phyloP scores from a whole-genome alignment of 306 rosid genomes.

The Acacia crassicarpa region DNA sequence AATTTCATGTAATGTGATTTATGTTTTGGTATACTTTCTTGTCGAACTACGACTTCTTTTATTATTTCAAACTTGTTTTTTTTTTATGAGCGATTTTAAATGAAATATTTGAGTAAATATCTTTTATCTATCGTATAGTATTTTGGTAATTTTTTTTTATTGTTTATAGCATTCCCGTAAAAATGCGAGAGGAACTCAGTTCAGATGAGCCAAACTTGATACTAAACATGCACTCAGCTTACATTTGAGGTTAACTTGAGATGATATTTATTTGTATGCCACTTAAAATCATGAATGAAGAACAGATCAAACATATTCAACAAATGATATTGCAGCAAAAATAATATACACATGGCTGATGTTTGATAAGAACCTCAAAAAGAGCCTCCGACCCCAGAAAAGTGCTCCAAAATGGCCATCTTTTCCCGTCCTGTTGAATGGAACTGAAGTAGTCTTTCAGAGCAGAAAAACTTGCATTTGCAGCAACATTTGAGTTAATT shows the following conservation, averaged over 20 bases:
- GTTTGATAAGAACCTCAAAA: background rate
- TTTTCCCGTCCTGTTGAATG: background rate
- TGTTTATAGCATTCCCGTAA: too few species aligned
- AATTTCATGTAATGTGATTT: too few species aligned
- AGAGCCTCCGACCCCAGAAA: background rate
- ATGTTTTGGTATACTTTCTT: too few species aligned
- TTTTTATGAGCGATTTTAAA: too few species aligned
- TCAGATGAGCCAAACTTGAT: too few species aligned
- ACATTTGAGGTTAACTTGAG: background rate
- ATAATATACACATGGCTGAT: background rate
- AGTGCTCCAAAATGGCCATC: background rate
- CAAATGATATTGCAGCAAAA: background rate
- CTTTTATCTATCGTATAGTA: too few species aligned
- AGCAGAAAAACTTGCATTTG: background rate
- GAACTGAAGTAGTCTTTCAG: background rate
- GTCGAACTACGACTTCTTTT: too few species aligned
- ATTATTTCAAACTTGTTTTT: too few species aligned
- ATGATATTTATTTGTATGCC: background rate
- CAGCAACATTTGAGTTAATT: background rate
- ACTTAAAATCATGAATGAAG: background rate
- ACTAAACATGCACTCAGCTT: background rate
- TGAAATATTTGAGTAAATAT: too few species aligned
- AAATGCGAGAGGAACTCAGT: too few species aligned
- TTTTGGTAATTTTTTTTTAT: too few species aligned
- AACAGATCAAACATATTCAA: background rate